Conservation (phyloP, 345 rosid species). For the Melastoma malabathricum region DNA sequence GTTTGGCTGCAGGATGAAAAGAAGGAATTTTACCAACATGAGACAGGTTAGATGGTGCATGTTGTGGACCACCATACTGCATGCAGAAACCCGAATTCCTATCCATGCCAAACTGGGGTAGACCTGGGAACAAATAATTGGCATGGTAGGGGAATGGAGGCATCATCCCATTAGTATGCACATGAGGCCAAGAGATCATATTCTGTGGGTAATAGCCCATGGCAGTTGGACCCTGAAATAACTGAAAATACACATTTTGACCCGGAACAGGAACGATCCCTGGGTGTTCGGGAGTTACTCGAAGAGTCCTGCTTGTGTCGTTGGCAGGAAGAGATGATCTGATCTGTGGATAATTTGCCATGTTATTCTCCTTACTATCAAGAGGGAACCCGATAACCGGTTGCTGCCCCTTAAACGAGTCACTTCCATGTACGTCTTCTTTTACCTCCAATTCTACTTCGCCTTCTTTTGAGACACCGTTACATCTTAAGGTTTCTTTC, state of each 20-base stretch:
- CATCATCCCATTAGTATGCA: slow-evolving; percentile 48
- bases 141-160: slow-evolving; percentile 36
- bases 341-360: slow-evolving; percentile 19
- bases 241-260: slow-evolving; percentile 42
- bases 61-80: slow-evolving; percentile 36
- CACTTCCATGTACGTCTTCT: slow-evolving; percentile 18
- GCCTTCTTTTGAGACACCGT: slow-evolving; percentile 26
- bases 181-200: slow-evolving; percentile 68
- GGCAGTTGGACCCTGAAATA: slow-evolving; percentile 54
- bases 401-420: slow-evolving; percentile 13
- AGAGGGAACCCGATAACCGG: slow-evolving; percentile 17
- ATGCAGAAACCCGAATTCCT: slow-evolving; percentile 50
- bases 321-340: slow-evolving; percentile 24
- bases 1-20: slow-evolving; percentile 40
- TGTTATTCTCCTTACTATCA: slow-evolving; percentile 17
- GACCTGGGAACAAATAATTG: slow-evolving; percentile 47
- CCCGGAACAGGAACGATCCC: slow-evolving; percentile 33
- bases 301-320: slow-evolving; percentile 17
- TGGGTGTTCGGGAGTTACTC: slow-evolving; percentile 37
- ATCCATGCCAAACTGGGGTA: slow-evolving; percentile 39
- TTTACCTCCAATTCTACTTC: slow-evolving; percentile 22
- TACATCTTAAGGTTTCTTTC: slow-evolving; percentile 29
- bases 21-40: slow-evolving; percentile 31
- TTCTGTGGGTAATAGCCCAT: slow-evolving; percentile 73
- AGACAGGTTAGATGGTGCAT: slow-evolving; percentile 35